Conservation (phyloP, 208 protist species). For the Trypanosoma cruzi region DNA sequence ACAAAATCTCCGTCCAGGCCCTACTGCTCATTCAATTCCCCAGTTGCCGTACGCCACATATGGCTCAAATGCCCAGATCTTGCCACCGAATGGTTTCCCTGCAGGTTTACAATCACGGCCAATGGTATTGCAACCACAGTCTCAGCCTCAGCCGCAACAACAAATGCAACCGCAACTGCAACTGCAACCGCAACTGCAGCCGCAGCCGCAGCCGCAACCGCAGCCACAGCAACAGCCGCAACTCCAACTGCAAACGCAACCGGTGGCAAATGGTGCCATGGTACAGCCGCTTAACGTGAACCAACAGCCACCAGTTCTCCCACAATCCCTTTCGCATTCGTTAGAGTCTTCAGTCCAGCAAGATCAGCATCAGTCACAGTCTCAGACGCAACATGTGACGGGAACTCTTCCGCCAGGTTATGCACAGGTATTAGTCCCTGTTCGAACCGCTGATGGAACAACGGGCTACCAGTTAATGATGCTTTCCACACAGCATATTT, state of each 20-base stretch:
- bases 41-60: constrained; percentile 10
- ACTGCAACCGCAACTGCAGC: background rate
- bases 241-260: constrained; percentile 8
- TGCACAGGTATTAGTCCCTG: constrained; percentile 19
- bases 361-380: background rate
- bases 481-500: constrained; percentile 20
- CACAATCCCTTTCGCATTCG: background rate
- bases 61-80: background rate
- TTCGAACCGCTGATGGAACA: constrained; percentile 11
- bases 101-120: background rate
- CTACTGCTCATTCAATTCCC: background rate
- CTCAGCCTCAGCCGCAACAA: constrained; percentile 5
- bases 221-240: background rate
- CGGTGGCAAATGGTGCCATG: background rate
- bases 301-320: background rate
- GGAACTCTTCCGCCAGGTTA: constrained; percentile 13
- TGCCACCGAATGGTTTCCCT: background rate
- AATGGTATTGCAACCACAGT: constrained; percentile 13
- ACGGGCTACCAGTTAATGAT: constrained; percentile 26
- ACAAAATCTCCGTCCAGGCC: background rate
- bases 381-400: constrained; percentile 18
- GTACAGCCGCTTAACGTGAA: background rate
- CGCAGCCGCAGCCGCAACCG: background rate
- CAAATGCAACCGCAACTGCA: constrained; percentile 17
- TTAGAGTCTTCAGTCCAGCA: background rate